A percentile compares a stretch with the other conserved stretches of the same genome.
Evolutionary conservation across 2,329 filamentous ascomycete species (phyloP).

Genomic region (Aspergillus sp.): DNA sequence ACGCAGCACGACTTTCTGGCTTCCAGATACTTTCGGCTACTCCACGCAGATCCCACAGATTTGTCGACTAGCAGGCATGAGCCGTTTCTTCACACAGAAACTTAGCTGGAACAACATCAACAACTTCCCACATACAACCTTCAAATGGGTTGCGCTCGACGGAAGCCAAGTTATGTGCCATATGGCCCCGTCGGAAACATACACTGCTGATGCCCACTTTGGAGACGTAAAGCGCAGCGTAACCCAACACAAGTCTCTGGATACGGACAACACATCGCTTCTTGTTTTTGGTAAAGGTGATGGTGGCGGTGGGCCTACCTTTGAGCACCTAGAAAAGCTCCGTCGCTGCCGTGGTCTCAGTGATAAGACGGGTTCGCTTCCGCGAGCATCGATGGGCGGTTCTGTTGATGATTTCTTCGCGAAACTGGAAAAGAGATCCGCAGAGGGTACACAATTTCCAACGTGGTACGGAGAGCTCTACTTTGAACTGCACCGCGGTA

Average conservation of each 20-base stretch:
- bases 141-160: conserved; percentile 96
- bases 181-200: conserved; percentile 94
- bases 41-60: conserved; percentile 92
- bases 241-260: conserved; percentile 90
- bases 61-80: conserved; percentile 93
- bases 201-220: conserved; percentile 92
- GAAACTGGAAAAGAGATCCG: conserved; percentile 74
- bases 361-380: conserved; percentile 79
- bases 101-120: conserved; percentile 99
- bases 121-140: conserved; percentile 96
- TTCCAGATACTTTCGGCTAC: conserved; percentile 97
- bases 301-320: conserved; percentile 91
- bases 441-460: conserved; percentile 67
- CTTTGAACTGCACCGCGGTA: conserved; percentile 94
- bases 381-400: conserved; percentile 82
- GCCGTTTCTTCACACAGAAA: conserved; percentile 95
- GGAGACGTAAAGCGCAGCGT: conserved; percentile 90
- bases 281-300: conserved; percentile 97
- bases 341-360: conserved; percentile 87
- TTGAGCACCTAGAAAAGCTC: conserved; percentile 91
- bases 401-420: conserved; percentile 96
- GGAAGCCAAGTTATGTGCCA: conserved; percentile 96
- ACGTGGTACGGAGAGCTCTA: conserved; percentile 99
- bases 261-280: conserved; percentile 85
- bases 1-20: conserved; percentile 89